Base-by-base conservation (phyloP, 2,329 filamentous ascomycete genomes). In the Didymella glomerata region DNA sequence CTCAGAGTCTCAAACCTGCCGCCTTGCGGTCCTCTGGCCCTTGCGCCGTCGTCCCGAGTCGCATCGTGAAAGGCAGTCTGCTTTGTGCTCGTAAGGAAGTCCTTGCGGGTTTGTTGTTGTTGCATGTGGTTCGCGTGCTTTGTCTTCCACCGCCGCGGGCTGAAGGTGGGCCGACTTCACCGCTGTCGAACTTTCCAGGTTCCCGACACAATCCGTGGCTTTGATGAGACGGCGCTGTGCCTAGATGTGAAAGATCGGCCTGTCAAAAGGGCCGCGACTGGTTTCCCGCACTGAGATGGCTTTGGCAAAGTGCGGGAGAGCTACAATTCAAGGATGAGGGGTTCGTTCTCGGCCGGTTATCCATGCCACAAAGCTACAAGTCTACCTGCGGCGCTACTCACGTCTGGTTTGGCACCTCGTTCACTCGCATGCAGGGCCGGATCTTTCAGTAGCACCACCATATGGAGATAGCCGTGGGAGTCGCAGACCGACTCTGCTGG, bases 371-470 rank as follows among this genome's bases (percentile, higher is more conserved):
- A 61, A 61, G 48, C 61, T 62, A 64, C 63, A 62, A 64, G 66
- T 65, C 60, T 64, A 67, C 64, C 65, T 65, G 66, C 63, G 60
- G 65, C 67, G 70, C 70, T 70, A 72, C 68, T 64, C 71, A 70
- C 61, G 65, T 66, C 64, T 62, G 58, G 55, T 62, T 56, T 66
- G 62, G 61, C 64, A 63, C 64, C 66, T 68, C 62, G 66, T 65
- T 70, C 63, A 63, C 54, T 59, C 59, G 64, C 66, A 72, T 72
- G 69, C 71, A 75, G 68, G 67, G 64, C 66, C 67, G 65, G 55
- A 34, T 61, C 54, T 28, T 47, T 32, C 13, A 58, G 56, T 36
- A 51, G 50, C 42, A 60, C 49, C 14, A 28, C 45, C 20, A 13
- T 32, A n/a, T 28, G 25, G 32, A 8, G 20, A 27, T 42, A 14